Conservation (phyloP, 2,329 filamentous ascomycete genomes). For the Paecilomyces sp. region DNA sequence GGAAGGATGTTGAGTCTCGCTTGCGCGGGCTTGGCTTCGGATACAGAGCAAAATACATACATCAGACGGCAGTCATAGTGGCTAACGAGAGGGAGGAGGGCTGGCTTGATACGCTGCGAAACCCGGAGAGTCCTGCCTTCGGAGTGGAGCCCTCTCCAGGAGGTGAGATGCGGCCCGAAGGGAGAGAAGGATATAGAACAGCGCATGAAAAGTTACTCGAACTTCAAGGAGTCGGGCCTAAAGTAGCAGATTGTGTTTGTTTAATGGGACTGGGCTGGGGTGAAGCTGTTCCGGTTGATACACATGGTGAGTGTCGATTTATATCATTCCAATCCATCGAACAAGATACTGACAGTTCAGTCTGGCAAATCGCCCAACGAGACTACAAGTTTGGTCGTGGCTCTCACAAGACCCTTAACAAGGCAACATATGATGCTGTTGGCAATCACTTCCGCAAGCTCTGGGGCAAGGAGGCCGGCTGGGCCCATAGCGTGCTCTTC, state of each 20-base stretch:
- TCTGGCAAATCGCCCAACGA: constrained; percentile 95
- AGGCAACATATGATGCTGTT: constrained; percentile 80
- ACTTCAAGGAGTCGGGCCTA: constrained; percentile 86
- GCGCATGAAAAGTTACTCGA: constrained; percentile 74
- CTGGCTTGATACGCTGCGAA: constrained; percentile 74
- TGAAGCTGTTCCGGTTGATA: constrained; percentile 91
- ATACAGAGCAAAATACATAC: constrained; percentile 88
- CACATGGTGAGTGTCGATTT: constrained; percentile 53
- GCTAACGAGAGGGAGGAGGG: constrained; percentile 56
- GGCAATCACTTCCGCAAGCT: constrained; percentile 81
- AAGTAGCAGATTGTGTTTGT: constrained; percentile 94
- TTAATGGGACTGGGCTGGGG: constrained; percentile 95
- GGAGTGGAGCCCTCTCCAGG: constrained; percentile 38
- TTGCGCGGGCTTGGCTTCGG: constrained; percentile 84
- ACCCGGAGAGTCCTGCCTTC: constrained; percentile 63
- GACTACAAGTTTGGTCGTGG: constrained; percentile 88
- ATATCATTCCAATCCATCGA: background rate
- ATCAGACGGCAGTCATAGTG: constrained; percentile 73
- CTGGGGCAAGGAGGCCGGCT: constrained; percentile 91
- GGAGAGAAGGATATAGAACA: constrained; percentile 61
- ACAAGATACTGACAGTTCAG: constrained; percentile 30
- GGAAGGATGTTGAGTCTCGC: constrained; percentile 67
- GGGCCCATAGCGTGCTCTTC: constrained; percentile 96
- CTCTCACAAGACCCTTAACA: constrained; percentile 79
- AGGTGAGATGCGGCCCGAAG: constrained; percentile 43